Evolutionary conservation across 441 rosid genomes (phyloP).

Genomic region (Aleurites moluccanus): DNA sequence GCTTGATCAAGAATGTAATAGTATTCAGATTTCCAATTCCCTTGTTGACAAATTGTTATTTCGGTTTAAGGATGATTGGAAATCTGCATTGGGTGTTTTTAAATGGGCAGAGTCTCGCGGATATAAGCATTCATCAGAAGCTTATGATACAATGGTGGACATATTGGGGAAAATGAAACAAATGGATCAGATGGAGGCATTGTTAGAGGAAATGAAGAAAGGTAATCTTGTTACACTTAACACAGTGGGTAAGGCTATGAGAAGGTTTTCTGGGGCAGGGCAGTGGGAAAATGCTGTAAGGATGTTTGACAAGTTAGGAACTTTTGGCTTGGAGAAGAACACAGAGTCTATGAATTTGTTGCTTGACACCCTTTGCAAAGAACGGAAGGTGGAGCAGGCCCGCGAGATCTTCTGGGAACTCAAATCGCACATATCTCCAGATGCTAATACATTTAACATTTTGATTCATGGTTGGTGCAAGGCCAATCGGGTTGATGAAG

Average conservation of each 20-base stretch:
- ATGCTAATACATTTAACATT: constrained; percentile 70
- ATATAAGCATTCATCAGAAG: constrained; percentile 42
- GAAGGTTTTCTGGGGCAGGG: constrained; percentile 76
- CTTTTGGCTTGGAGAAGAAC: constrained; percentile 67
- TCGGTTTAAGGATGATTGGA: constrained; percentile 83
- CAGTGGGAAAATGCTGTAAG: constrained; percentile 78
- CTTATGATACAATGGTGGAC: constrained; percentile 62
- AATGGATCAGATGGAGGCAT: constrained; percentile 61
- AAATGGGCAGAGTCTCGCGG: constrained; percentile 65
- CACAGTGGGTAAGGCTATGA: constrained; percentile 70
- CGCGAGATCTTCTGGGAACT: constrained; percentile 56
- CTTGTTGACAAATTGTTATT: constrained; percentile 56
- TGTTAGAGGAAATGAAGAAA: constrained; percentile 57
- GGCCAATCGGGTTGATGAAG: constrained; percentile 71
- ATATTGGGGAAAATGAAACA: constrained; percentile 70
- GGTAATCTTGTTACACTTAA: constrained; percentile 41
- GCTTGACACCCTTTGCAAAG: constrained; percentile 84
- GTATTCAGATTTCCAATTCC: constrained; percentile 42
- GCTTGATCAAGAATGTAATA: constrained; percentile 39
- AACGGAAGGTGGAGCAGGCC: constrained; percentile 62
- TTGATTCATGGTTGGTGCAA: constrained; percentile 92
- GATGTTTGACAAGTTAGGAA: constrained; percentile 53
- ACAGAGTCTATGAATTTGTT: constrained; percentile 70
- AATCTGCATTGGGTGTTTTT: constrained; percentile 66
- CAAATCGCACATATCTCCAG: constrained; percentile 56